Percentiles rank a stretch among this genome's conserved stretches.
Evolutionary conservation across 1,284 basidiomycete genomes (phyloP).

Genomic region (Ganoderma lingzhi): DNA sequence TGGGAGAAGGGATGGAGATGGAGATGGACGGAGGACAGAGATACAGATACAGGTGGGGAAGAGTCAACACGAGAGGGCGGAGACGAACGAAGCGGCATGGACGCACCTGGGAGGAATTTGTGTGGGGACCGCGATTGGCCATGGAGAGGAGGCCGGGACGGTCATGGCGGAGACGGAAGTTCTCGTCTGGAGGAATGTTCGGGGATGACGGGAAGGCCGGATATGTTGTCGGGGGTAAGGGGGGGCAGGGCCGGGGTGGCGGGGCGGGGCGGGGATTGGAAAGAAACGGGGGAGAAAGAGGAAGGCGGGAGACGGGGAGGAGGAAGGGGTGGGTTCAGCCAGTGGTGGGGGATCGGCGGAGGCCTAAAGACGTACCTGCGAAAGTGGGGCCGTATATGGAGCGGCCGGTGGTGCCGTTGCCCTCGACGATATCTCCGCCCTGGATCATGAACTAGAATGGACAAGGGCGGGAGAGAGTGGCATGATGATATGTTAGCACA

Average conservation of each 20-base stretch:
- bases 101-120: constrained; percentile 60
- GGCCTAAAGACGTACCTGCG: constrained; percentile 31
- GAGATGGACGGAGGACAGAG: not conserved
- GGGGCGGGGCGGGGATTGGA: constrained; percentile 1
- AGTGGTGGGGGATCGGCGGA: constrained; percentile 7
- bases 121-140: constrained; percentile 68
- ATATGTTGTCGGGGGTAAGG: not conserved
- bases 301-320: constrained; percentile 8
- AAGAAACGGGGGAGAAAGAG: not conserved
- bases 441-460: constrained; percentile 45
- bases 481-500: constrained; percentile 1
- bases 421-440: constrained; percentile 49
- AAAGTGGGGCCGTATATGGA: constrained; percentile 45
- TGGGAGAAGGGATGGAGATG: not conserved
- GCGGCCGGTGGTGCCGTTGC: constrained; percentile 69
- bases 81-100: not conserved
- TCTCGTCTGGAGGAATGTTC: constrained; percentile 43
- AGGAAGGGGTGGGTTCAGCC: constrained; percentile 1
- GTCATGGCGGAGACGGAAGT: constrained; percentile 51
- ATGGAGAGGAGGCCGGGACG: constrained; percentile 61
- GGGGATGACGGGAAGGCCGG: too few species aligned
- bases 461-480: not conserved
- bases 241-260: not conserved
- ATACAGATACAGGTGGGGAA: too few species aligned
- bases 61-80: not conserved